Conservation (phyloP, 1,284 basidiomycete species). For the Salmacisia buchloeana region DNA sequence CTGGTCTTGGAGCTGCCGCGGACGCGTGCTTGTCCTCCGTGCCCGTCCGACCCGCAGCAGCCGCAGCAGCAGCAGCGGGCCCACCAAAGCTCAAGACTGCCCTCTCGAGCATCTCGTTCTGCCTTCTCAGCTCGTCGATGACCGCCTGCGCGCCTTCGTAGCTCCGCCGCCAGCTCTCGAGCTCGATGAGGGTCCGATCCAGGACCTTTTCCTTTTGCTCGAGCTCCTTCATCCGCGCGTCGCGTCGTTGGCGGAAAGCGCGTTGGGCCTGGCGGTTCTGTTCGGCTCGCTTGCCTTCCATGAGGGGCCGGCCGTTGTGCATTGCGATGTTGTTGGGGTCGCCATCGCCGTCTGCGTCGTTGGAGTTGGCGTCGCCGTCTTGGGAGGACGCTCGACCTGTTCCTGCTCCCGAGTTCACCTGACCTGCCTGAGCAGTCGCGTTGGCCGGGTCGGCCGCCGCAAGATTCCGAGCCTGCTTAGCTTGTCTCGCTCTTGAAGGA, state of each 20-base stretch:
- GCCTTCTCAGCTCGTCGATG: not conserved
- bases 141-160: constrained; percentile 1
- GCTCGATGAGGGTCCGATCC: not conserved
- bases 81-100: not conserved
- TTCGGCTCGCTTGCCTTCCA: not conserved
- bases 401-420: too few species aligned
- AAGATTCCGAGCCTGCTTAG: not conserved
- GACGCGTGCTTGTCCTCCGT: too few species aligned
- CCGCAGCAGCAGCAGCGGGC: too few species aligned
- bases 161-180: not conserved
- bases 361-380: not conserved
- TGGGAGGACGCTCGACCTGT: not conserved
- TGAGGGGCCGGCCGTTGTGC: not conserved
- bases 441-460: not conserved
- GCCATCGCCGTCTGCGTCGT: not conserved
- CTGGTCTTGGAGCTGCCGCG: too few species aligned
- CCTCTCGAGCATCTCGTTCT: constrained; percentile 4
- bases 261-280: constrained; percentile 5
- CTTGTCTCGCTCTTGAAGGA: not conserved
- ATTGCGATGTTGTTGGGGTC: not conserved
- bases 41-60: too few species aligned
- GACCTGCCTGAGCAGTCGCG: not conserved
- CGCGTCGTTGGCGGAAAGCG: constrained; percentile 3
- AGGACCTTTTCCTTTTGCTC: not conserved
- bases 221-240: constrained; percentile 2